phyloP scores from a whole-genome alignment of 2,329 filamentous ascomycete genomes.

The Berkeleyomyces basicola region DNA sequence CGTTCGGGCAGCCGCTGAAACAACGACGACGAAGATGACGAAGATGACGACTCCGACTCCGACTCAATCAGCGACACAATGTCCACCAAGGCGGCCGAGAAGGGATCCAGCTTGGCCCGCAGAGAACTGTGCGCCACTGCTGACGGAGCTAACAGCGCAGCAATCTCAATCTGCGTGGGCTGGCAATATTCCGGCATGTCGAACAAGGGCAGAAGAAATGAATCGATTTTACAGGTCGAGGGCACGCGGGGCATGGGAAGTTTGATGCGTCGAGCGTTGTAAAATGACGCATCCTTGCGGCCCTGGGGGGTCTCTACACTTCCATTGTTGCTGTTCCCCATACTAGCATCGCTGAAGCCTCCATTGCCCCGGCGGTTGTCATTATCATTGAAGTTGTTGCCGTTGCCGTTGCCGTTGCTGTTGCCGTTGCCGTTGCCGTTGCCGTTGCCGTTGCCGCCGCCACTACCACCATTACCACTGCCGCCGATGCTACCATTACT shows the following conservation, averaged over 20 bases:
- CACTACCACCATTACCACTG: not conserved
- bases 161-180: conserved; percentile 9
- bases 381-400: not conserved
- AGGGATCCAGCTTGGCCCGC: conserved; percentile 21
- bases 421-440: too few relatives aligned
- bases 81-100: conserved; percentile 74
- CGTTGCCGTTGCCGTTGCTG: not conserved
- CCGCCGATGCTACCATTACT: not conserved
- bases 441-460: not conserved
- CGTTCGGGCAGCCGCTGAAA: conserved; percentile 65
- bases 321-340: not conserved
- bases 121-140: not conserved
- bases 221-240: conserved; percentile 10
- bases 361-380: not conserved
- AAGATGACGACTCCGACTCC: not conserved
- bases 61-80: conserved; percentile 72
- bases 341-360: not conserved
- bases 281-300: not conserved
- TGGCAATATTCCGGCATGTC: conserved; percentile 1
- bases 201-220: conserved; percentile 9
- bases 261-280: not conserved
- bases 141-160: conserved; percentile 4
- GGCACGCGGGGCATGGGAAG: conserved; percentile 6
- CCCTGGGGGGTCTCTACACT: not conserved
- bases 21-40: not conserved